phyloP scores from a whole-genome alignment of 2,329 filamentous ascomycete genomes.

The Pseudogymnoascus pannorum region DNA sequence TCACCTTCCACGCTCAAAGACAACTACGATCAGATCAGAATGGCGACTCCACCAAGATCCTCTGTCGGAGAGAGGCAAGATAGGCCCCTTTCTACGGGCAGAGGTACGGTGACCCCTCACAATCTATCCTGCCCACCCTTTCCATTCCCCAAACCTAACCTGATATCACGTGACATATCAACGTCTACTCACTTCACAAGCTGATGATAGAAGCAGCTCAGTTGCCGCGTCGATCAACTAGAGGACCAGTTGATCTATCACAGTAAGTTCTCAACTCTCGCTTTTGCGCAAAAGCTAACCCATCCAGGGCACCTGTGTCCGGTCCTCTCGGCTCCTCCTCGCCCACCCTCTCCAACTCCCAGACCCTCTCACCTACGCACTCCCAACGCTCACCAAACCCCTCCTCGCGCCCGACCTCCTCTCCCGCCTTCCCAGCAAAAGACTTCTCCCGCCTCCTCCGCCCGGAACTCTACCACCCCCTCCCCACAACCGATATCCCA shows the following conservation, averaged over 20 bases:
- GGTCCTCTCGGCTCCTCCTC: slow-evolving; percentile 19
- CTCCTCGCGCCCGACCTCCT: slow-evolving; percentile 25
- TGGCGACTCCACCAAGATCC: slow-evolving; percentile 5
- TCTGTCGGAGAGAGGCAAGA: not conserved
- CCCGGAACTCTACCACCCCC: slow-evolving; percentile 74
- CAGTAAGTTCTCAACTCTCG: slow-evolving; percentile 50
- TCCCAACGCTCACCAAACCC: slow-evolving; percentile 20
- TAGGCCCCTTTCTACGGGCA: not conserved
- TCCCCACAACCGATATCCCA: slow-evolving; percentile 57
- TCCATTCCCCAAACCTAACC: not conserved
- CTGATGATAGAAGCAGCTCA: slow-evolving; percentile 6
- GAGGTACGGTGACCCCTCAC: slow-evolving; percentile 1
- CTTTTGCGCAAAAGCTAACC: slow-evolving; percentile 8
- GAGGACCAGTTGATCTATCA: slow-evolving; percentile 67
- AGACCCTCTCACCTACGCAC: slow-evolving; percentile 21
- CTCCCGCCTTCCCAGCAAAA: slow-evolving; percentile 41
- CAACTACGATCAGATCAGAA: not conserved
- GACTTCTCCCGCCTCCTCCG: slow-evolving; percentile 77
- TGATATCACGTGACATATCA: not conserved
- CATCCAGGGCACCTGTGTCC: slow-evolving; percentile 17
- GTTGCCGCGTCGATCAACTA: slow-evolving; percentile 59
- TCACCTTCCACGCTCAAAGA: not conserved
- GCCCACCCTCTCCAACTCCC: slow-evolving; percentile 18
- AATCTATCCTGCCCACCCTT: not conserved
- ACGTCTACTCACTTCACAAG: not conserved